A percentile compares a stretch with the other conserved stretches of the same genome.
Conservation (phyloP, 2,329 filamentous ascomycete species). For the Emmonsiellopsis sp. region DNA sequence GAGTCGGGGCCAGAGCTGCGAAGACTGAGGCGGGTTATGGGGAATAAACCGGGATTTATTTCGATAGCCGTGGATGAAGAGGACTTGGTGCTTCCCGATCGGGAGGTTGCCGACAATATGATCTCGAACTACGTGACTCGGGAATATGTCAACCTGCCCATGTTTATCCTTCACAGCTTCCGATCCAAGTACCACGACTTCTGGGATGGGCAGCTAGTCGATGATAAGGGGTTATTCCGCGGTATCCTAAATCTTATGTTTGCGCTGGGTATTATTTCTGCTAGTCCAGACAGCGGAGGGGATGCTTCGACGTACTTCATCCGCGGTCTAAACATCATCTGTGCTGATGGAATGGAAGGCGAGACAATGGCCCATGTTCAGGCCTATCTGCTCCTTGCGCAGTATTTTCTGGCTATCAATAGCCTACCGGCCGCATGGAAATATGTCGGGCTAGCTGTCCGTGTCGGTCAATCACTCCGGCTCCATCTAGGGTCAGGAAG, state of each 20-base stretch:
- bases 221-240: conserved; percentile 10
- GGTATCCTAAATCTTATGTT: conserved; percentile 15
- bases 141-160: conserved; percentile 19
- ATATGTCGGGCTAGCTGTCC: conserved; percentile 15
- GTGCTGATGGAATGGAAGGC: conserved; percentile 7
- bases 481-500: conserved; percentile 13
- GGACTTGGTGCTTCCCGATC: conserved; percentile 8
- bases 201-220: background rate
- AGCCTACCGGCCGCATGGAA: conserved; percentile 15
- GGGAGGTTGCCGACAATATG: conserved; percentile 11
- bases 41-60: conserved; percentile 3
- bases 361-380: conserved; percentile 12
- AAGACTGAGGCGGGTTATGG: conserved; percentile 2
- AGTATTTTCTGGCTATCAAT: conserved; percentile 17
- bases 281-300: conserved; percentile 2
- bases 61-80: too few relatives aligned
- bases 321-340: conserved; percentile 12
- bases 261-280: conserved; percentile 11
- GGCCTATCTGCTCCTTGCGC: conserved; percentile 14
- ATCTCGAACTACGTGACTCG: conserved; percentile 14
- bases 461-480: conserved; percentile 13
- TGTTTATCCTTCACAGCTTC: conserved; percentile 15
- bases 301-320: conserved; percentile 12
- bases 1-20: conserved; percentile 5
- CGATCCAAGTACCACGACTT: conserved; percentile 10